A percentile compares a stretch with the other conserved stretches of the same genome.
Conservation (phyloP, 1,284 basidiomycete genomes). For the Rhodotorula sp. region DNA sequence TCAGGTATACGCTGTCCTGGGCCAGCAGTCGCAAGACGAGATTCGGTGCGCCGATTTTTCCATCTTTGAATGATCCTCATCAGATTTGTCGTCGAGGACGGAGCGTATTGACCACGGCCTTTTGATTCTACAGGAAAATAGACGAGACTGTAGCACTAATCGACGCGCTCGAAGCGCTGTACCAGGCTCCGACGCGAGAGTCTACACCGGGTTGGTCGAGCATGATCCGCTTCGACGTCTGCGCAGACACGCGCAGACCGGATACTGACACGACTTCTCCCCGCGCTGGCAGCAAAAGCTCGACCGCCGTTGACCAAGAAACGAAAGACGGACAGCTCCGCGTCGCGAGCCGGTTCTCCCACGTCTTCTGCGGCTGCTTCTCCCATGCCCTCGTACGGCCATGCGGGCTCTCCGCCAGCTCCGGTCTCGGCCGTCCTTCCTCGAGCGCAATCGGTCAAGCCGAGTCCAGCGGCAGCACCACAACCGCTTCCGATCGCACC, state of each 20-base stretch:
- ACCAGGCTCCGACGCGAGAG: not conserved
- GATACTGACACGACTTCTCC: not conserved
- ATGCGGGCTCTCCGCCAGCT: constrained; percentile 12
- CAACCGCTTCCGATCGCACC: constrained; percentile 10
- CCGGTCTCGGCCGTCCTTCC: not conserved
- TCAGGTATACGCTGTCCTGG: constrained; percentile 23
- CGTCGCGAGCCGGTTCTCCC: constrained; percentile 29
- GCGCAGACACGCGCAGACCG: not conserved
- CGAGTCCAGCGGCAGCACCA: not conserved
- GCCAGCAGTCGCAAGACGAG: constrained; percentile 26
- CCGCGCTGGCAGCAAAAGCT: not conserved
- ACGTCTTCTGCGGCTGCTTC: constrained; percentile 23
- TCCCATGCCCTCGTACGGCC: constrained; percentile 15
- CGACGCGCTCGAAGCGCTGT: constrained; percentile 24
- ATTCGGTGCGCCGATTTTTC: constrained; percentile 21
- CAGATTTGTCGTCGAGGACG: not conserved
- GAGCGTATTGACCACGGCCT: too few species aligned
- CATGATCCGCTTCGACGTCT: not conserved
- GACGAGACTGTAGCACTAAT: constrained; percentile 23
- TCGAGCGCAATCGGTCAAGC: constrained; percentile 13
- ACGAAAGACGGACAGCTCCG: constrained; percentile 14
- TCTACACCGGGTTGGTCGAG: not conserved
- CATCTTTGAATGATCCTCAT: not conserved
- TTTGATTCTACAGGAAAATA: constrained; percentile 12
- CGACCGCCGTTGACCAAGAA: constrained; percentile 27